Base-by-base conservation (phyloP, 2,329 filamentous ascomycete species). In the Clonostachys rhizophaga region DNA sequence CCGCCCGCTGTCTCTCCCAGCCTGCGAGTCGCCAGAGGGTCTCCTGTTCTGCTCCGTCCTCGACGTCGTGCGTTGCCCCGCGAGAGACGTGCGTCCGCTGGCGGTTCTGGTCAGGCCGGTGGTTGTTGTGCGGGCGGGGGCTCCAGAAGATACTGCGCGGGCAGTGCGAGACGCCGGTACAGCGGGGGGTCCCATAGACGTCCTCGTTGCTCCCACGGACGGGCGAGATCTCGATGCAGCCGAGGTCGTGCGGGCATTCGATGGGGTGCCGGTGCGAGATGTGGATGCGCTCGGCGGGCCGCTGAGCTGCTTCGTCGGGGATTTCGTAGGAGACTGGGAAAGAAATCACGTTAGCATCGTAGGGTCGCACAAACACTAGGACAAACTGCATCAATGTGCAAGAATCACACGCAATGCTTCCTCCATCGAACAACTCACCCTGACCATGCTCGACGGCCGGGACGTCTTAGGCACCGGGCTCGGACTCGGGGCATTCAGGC, bases 231-330 rank as follows among this genome's bases (percentile, higher is more conserved):
- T 85, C 34, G 64, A 55, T 52, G 66, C 59, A 53, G 73, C 57
- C 41, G 73, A 69, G 2, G 71, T 60, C 33, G 67, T 67, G 47
- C 72, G 68, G 45, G 73, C 64, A 55, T 78, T 82, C 39, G 83
- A 78, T 2, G 86, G 83, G 3, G 84, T 88, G 37, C 69, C 78
- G 12, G 83, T 88, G 55, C 84, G 74, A 39, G 86, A 85, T 2
- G 75, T 79, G 3, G 75, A 70, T 6, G 75, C 64, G 54, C 78
- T 84, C 2, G 83, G 79, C 2, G 82, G 73, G 36, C 65, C 74
- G 49, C 65, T 65, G 42, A 87, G 64, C 56, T 88, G 86, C 60
- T 94, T 94, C 4, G 86, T 89, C 2, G 89, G 89, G 2, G 87
- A 91, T 58, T 89, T 91, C 1, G 81, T 84, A 3, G 89, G 87